Percentiles rank a stretch among this genome's conserved stretches.
Conservation (phyloP, 2,329 filamentous ascomycete species). For the Fusarium torulosum region DNA sequence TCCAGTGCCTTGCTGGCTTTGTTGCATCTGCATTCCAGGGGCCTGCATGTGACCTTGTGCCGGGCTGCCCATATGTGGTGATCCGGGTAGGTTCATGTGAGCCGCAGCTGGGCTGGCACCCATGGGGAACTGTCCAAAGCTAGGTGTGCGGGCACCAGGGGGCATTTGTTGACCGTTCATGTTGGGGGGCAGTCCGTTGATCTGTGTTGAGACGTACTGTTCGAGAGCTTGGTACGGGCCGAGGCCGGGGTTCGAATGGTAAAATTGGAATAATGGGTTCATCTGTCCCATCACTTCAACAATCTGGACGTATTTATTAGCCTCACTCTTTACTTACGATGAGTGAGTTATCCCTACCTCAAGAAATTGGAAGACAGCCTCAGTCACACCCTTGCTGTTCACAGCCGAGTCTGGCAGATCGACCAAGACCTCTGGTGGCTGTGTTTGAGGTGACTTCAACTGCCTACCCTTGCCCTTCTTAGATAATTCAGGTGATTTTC, state of each 20-base stretch:
- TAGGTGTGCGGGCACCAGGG: constrained; percentile 65
- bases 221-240: constrained; percentile 71
- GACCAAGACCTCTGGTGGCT: constrained; percentile 69
- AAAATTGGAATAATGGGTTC: constrained; percentile 72
- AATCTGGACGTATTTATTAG: constrained; percentile 59
- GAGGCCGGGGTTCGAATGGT: constrained; percentile 65
- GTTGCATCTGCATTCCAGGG: constrained; percentile 74
- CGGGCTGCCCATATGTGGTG: constrained; percentile 71
- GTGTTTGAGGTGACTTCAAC: constrained; percentile 69
- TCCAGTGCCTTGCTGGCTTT: constrained; percentile 75
- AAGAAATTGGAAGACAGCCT: constrained; percentile 72
- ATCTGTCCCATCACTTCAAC: constrained; percentile 76
- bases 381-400: constrained; percentile 71
- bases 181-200: constrained; percentile 56
- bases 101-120: constrained; percentile 70
- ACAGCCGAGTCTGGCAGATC: constrained; percentile 70
- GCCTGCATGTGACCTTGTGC: constrained; percentile 73
- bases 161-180: constrained; percentile 65
- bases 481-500: constrained; percentile 74
- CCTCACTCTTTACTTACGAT: constrained; percentile 37
- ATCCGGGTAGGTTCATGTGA: constrained; percentile 73
- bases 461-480: constrained; percentile 72
- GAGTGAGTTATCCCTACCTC: constrained; percentile 61
- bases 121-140: constrained; percentile 69
- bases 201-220: constrained; percentile 66